phyloP scores from a whole-genome alignment of 2,329 filamentous ascomycete species.

The Chrysosporium keratinophilum region DNA sequence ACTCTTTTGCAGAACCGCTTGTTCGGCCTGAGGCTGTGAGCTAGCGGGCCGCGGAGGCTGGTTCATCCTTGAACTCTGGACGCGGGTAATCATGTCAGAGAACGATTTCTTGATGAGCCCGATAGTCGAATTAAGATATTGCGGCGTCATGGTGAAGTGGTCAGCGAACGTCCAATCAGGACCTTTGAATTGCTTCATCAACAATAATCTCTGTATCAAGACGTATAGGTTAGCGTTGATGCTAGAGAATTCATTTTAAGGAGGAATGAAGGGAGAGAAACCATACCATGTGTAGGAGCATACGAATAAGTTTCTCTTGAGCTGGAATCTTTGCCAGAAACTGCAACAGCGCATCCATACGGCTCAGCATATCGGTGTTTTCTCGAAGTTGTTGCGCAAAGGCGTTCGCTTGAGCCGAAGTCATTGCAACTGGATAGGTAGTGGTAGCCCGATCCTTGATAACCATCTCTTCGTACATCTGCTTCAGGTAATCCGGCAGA shows the following conservation, averaged over 20 bases:
- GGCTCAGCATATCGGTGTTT: conserved; percentile 33
- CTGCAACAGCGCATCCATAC: conserved; percentile 35
- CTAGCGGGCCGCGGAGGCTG: conserved; percentile 16
- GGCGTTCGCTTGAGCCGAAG: conserved; percentile 30
- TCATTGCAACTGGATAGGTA: conserved; percentile 24
- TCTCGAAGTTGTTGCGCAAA: conserved; percentile 35
- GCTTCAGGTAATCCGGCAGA: conserved; percentile 31
- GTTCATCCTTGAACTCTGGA: conserved; percentile 20
- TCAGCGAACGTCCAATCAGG: conserved; percentile 36
- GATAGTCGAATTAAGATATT: conserved; percentile 31
- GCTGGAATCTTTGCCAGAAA: conserved; percentile 31
- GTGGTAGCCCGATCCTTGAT: conserved; percentile 25
- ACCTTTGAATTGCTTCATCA: conserved; percentile 39
- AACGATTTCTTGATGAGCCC: conserved; percentile 35
- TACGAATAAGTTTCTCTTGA: conserved; percentile 32
- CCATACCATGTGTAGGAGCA: conserved; percentile 32
- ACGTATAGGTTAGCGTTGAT: conserved; percentile 3
- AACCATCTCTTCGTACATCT: conserved; percentile 31
- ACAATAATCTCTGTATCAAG: conserved; percentile 30
- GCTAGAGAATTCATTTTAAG: conserved; percentile 15
- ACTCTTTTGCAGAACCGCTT: conserved; percentile 20
- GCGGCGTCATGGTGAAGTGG: conserved; percentile 35
- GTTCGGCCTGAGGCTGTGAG: conserved; percentile 17
- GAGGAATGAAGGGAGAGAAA: background rate
- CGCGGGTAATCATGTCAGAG: conserved; percentile 28